A percentile compares a stretch with the other conserved stretches of the same genome.
Evolutionary conservation across 768 basidiomycete genomes (phyloP).

Genomic region (Mycena amicta): DNA sequence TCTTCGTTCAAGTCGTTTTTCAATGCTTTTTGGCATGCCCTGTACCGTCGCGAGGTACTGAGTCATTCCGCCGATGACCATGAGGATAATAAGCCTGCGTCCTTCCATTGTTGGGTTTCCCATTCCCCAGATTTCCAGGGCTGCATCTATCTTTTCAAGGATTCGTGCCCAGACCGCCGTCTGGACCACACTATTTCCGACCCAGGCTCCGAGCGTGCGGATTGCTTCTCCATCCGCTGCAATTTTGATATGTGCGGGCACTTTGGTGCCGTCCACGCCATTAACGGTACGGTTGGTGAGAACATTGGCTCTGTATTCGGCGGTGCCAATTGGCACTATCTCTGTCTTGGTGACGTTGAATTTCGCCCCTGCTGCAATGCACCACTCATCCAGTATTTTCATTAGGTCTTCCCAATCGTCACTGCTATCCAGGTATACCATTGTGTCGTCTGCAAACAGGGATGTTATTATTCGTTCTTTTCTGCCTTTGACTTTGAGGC

Average conservation of each 20-base stretch:
- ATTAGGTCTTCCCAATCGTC: constrained; percentile 31
- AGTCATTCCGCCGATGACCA: constrained; percentile 15
- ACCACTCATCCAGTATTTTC: constrained; percentile 39
- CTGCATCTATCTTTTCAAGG: constrained; percentile 28
- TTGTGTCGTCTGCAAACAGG: constrained; percentile 47
- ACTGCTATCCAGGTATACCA: constrained; percentile 30
- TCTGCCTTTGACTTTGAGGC: constrained; percentile 23
- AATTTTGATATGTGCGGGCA: constrained; percentile 28
- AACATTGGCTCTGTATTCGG: constrained; percentile 17
- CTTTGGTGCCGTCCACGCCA: neutral
- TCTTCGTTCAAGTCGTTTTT: neutral
- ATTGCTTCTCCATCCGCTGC: constrained; percentile 29
- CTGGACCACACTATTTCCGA: constrained; percentile 32
- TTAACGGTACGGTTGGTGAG: constrained; percentile 3
- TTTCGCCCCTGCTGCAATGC: constrained; percentile 37
- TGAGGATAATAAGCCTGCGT: constrained; percentile 24
- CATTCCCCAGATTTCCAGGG: constrained; percentile 28
- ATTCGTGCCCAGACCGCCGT: constrained; percentile 28
- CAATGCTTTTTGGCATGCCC: neutral
- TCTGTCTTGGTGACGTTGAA: constrained; percentile 46
- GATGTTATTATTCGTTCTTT: constrained; percentile 28
- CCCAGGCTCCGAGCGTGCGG: constrained; percentile 34
- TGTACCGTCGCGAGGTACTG: neutral
- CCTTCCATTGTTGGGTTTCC: constrained; percentile 35
- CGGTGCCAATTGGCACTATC: constrained; percentile 36